Conservation (phyloP, 345 rosid species). For the Camelina laxa region DNA sequence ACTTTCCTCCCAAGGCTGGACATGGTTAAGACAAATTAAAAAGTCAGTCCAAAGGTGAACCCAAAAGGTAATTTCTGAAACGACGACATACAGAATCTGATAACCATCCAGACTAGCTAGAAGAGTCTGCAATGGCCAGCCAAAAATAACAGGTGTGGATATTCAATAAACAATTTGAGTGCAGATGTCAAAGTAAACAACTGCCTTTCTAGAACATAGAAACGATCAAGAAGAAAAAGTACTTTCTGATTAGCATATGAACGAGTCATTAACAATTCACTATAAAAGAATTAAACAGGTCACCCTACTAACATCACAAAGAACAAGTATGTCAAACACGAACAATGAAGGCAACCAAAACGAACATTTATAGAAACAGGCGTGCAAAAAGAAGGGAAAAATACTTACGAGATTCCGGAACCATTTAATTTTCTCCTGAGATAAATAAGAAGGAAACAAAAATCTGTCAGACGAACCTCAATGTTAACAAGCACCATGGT, state of each 20-base stretch:
- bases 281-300: constrained; percentile 1
- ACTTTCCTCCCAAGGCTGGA: constrained; percentile 80
- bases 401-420: constrained; percentile 72
- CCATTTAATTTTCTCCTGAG: constrained; percentile 85
- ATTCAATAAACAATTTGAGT: background rate
- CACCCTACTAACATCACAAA: constrained; percentile 17
- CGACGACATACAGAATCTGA: constrained; percentile 9
- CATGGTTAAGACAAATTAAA: constrained; percentile 22
- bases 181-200: constrained; percentile 15
- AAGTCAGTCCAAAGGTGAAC: constrained; percentile 27
- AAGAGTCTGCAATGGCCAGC: constrained; percentile 12
- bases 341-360: constrained; percentile 23
- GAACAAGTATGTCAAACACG: constrained; percentile 20
- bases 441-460: constrained; percentile 42
- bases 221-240: constrained; percentile 9
- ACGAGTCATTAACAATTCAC: background rate
- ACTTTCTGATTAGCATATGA: constrained; percentile 17
- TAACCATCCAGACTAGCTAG: constrained; percentile 22
- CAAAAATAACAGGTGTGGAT: constrained; percentile 1
- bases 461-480: constrained; percentile 32
- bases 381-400: constrained; percentile 27
- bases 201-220: background rate
- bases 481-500: constrained; percentile 21
- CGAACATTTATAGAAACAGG: background rate
- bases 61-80: constrained; percentile 7